phyloP scores from a whole-genome alignment of 352 stramenopile species.

The Pilasporangium apinafurcum region DNA sequence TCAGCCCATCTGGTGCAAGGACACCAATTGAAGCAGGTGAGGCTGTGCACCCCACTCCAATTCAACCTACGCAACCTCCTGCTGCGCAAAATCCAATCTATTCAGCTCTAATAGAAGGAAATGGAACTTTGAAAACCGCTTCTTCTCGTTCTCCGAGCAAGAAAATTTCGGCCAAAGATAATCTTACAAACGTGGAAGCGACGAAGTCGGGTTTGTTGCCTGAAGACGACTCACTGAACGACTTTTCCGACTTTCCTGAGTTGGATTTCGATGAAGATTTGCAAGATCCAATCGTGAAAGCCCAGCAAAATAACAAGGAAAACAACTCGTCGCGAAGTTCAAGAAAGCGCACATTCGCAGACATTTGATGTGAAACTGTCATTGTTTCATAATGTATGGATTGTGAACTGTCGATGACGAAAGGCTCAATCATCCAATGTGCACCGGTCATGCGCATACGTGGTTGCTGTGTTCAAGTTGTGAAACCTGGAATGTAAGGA shows the following conservation, averaged over 20 bases:
- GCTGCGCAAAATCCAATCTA: no score
- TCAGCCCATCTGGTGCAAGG: no score
- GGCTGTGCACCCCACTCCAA: slow-evolving; percentile 4
- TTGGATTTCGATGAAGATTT: slow-evolving; percentile 72
- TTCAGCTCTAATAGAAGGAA: no score
- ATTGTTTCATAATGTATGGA: neutral
- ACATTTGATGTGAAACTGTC: slow-evolving; percentile 29
- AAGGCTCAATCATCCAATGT: no score
- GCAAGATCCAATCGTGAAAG: slow-evolving; percentile 35
- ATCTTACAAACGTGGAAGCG: slow-evolving; percentile 6
- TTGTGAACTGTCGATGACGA: no score
- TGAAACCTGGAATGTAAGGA: no score
- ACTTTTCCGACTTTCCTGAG: slow-evolving; percentile 69
- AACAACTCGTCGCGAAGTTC: slow-evolving; percentile 38
- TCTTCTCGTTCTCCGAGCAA: slow-evolving; percentile 7
- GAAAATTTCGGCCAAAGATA: slow-evolving; percentile 1
- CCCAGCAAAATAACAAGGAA: slow-evolving; percentile 72
- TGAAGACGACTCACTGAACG: slow-evolving; percentile 59
- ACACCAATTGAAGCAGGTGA: no score
- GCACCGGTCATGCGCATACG: no score
- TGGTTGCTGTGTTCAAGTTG: no score
- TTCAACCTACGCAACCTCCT: no score
- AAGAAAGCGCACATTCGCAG: slow-evolving; percentile 61
- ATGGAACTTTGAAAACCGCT: no score
- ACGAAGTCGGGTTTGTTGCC: slow-evolving; percentile 8